phyloP scores from a whole-genome alignment of 2,329 filamentous ascomycete species.

The Blastomyces gilchristii region DNA sequence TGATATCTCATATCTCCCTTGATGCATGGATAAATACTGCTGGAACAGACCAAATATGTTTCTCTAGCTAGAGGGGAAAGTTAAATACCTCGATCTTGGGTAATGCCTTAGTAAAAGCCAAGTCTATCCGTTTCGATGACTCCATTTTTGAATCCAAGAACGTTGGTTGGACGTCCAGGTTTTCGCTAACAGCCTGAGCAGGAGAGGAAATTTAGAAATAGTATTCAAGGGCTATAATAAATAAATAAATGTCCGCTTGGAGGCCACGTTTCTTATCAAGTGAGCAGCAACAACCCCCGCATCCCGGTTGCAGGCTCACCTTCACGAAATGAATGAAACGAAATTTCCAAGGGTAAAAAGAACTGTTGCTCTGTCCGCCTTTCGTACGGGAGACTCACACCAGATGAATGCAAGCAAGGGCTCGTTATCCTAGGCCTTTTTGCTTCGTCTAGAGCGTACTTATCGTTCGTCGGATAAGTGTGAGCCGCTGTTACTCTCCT shows the following conservation, averaged over 20 bases:
- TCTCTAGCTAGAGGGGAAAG: not conserved
- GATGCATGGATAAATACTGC: not conserved
- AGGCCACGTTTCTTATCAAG: no score
- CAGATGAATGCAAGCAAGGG: no score
- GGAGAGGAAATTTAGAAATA: not conserved
- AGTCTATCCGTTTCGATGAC: constrained; percentile 21
- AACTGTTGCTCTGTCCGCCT: no score
- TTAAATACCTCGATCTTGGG: constrained; percentile 30
- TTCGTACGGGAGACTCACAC: no score
- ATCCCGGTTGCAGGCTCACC: no score
- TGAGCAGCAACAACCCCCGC: no score
- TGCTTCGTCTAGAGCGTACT: not conserved
- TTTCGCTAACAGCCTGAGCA: not conserved
- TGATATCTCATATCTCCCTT: not conserved
- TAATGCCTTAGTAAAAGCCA: constrained; percentile 24
- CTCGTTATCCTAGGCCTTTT: not conserved
- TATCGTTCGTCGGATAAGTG: not conserved
- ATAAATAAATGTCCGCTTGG: no score
- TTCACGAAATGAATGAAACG: no score
- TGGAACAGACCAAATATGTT: not conserved
- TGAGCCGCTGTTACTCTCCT: not conserved
- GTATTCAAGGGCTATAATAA: no score
- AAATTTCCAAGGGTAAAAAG: no score
- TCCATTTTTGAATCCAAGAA: constrained; percentile 18
- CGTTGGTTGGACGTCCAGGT: not conserved